Evolutionary conservation across 2,329 filamentous ascomycete species (phyloP).

Genomic region (Plenodomus biglobosus): DNA sequence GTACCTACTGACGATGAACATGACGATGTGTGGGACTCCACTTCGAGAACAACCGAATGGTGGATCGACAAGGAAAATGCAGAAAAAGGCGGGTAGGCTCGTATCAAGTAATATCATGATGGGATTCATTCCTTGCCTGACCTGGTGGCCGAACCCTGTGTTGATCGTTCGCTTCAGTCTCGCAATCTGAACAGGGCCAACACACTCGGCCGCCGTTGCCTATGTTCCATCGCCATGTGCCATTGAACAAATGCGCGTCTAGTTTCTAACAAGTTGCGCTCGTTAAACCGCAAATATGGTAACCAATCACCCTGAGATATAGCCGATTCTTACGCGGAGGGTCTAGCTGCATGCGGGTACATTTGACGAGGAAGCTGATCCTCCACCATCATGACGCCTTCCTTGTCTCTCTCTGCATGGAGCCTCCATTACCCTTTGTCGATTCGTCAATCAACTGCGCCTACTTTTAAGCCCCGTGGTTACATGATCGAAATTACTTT

Average conservation of each 20-base stretch:
- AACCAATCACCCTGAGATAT: constrained; percentile 29
- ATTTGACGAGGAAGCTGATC: constrained; percentile 36
- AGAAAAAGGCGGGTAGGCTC: background rate
- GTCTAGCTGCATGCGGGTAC: constrained; percentile 27
- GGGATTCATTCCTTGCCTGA: constrained; percentile 12
- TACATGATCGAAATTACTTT: constrained; percentile 24
- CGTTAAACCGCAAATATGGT: background rate
- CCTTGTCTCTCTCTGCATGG: constrained; percentile 19
- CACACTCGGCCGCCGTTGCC: constrained; percentile 14
- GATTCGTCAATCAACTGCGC: constrained; percentile 15
- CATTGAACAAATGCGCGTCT: constrained; percentile 19
- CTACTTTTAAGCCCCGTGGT: constrained; percentile 16
- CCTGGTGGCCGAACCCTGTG: constrained; percentile 15
- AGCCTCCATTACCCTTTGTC: constrained; percentile 8
- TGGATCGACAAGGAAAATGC: background rate
- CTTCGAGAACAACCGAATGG: background rate
- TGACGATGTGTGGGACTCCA: constrained; percentile 9
- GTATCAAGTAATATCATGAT: background rate
- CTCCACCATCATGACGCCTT: constrained; percentile 27
- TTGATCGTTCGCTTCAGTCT: constrained; percentile 18
- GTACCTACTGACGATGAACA: constrained; percentile 9
- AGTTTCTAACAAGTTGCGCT: constrained; percentile 7
- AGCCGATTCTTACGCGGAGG: constrained; percentile 23
- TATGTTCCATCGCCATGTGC: constrained; percentile 30
- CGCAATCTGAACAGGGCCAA: constrained; percentile 11